Conservation (phyloP, 2,329 filamentous ascomycete genomes). For the Trichoderma asperellum region DNA sequence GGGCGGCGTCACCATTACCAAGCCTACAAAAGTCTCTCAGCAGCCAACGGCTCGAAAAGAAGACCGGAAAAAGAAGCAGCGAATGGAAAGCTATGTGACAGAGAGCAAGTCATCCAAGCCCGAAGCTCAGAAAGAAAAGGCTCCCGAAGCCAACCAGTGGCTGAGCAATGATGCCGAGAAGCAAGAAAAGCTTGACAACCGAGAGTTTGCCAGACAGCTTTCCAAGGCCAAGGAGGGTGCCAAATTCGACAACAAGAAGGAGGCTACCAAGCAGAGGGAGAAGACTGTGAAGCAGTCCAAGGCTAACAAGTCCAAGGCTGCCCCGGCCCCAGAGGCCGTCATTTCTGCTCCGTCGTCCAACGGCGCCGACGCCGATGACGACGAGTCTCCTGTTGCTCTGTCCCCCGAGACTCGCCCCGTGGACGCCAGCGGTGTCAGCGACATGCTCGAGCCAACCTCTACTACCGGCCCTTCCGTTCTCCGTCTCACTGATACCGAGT, state of each 20-base stretch:
- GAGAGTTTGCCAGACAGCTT: conserved; percentile 77
- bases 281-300: conserved; percentile 73
- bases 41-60: conserved; percentile 46
- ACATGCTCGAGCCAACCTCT: conserved; percentile 82
- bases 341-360: conserved; percentile 64
- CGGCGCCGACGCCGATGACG: conserved; percentile 78
- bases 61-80: conserved; percentile 53
- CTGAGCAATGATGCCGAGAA: conserved; percentile 45
- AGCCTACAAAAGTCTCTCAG: conserved; percentile 38
- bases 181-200: conserved; percentile 66
- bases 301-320: conserved; percentile 54
- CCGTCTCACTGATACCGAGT: conserved; percentile 70
- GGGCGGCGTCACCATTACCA: conserved; percentile 36
- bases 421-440: conserved; percentile 72
- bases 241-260: conserved; percentile 58
- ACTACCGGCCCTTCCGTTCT: conserved; percentile 72
- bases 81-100: conserved; percentile 47
- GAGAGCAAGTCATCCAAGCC: conserved; percentile 47
- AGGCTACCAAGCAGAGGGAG: conserved; percentile 64
- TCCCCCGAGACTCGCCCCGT: conserved; percentile 59
- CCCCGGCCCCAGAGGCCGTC: conserved; percentile 39
- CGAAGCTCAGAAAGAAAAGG: conserved; percentile 38
- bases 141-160: conserved; percentile 36
- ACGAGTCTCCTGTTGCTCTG: conserved; percentile 56
- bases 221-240: conserved; percentile 71